Evolutionary conservation across 139 green algal genomes (phyloP), one percentile per base, ranked within the genome.

Genomic region (Edaphochlamys debaryana): DNA sequence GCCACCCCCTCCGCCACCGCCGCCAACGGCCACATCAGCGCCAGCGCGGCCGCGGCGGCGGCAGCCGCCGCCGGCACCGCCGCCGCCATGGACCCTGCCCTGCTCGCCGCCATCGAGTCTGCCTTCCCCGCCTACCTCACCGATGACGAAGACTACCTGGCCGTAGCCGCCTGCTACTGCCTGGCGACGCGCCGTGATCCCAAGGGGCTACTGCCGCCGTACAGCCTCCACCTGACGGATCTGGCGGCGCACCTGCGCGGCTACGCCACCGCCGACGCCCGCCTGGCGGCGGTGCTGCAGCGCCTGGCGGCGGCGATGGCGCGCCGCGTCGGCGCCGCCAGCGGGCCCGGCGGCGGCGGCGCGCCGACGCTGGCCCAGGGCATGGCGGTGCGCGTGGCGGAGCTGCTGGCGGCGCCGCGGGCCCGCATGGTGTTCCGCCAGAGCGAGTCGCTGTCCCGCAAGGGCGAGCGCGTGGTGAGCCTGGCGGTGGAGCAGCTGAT

Each of bases 81-180:
- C 27, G 15, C 3, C 63, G 58, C 80, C 64, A 23, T 15, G n/a
- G 63, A 74, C 11, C n/a, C 45, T 13, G 13, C 63, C 34, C 41
- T 86, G 15, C 48, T 84, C 29, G 15, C 27, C 1, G 71, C 79
- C 66, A 3, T 86, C 8, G 48, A 73, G 41, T 34, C 79, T 7
- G 52, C 66, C 27, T 89, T 79, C 54, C 60, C 71, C 41, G 38
- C 60, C 20, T 41, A 82, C 64, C 36, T 30, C 15, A 64, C 64
- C 11, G 86, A 89, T 42, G 73, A 70, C n/a, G 74, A 85, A 9
- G 70, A 78, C 0, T 77, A 86, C 54, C 32, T 86, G 25, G 64
- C 79, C 5, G 23, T 66, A 19, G 70, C 71, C 22, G 64, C 63
- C 45, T 73, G 64, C 50, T 84, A 78, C 72, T 69, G 50, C 38